These are phyloP conservation scores for Candida labiduridarum DNA, from an alignment of 1,139 yeast genomes.

Conservation along the genomic window DNA sequence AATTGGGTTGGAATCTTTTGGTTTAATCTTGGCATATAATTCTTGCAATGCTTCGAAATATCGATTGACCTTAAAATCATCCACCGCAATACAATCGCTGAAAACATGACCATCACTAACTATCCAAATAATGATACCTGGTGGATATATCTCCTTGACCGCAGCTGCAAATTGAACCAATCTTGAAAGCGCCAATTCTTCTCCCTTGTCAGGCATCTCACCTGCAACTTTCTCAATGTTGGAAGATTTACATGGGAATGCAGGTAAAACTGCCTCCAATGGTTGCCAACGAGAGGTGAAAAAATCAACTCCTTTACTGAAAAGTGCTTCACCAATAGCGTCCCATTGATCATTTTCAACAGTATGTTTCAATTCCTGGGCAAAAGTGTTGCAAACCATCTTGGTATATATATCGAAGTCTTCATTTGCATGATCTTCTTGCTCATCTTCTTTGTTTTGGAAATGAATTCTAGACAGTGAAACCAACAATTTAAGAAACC, in stretches of 20 bases:
- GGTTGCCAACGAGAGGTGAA: slow-evolving; percentile 50
- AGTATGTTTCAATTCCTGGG: slow-evolving; percentile 47
- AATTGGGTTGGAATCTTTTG: slow-evolving; percentile 25
- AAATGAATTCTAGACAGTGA: slow-evolving; percentile 17
- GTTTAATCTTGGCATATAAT: slow-evolving; percentile 35
- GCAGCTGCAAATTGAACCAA: slow-evolving; percentile 32
- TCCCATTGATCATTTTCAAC: slow-evolving; percentile 53
- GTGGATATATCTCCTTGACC: slow-evolving; percentile 48
- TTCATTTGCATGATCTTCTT: not conserved
- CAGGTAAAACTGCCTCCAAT: slow-evolving; percentile 62
- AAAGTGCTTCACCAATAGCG: slow-evolving; percentile 43
- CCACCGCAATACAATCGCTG: slow-evolving; percentile 60
- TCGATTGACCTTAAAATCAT: slow-evolving; percentile 52
- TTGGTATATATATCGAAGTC: slow-evolving; percentile 17
- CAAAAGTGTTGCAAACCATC: slow-evolving; percentile 36
- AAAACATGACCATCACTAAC: slow-evolving; percentile 70
- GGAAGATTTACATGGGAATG: slow-evolving; percentile 66
- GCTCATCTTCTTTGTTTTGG: not conserved
- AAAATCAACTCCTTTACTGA: slow-evolving; percentile 43
- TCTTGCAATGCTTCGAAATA: slow-evolving; percentile 48
- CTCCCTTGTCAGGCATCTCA: slow-evolving; percentile 51
- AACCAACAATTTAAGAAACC: slow-evolving; percentile 36
- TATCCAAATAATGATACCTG: slow-evolving; percentile 58
- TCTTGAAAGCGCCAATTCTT: slow-evolving; percentile 37
- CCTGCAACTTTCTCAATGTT: slow-evolving; percentile 56